phyloP scores from a whole-genome alignment of 306 rosid genomes.

The Alnus rubra region DNA sequence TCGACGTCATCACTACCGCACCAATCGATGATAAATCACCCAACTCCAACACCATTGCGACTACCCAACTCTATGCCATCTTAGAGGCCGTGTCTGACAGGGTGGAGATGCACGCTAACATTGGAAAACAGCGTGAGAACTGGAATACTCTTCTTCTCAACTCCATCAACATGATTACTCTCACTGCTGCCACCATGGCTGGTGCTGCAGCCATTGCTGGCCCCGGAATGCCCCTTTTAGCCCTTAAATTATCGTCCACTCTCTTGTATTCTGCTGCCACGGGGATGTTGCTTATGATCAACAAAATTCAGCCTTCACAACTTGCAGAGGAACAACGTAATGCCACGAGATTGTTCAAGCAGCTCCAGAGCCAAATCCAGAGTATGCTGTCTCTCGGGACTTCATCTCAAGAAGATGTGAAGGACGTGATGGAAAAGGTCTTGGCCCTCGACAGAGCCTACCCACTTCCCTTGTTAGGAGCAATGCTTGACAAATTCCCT shows the following conservation, averaged over 20 bases:
- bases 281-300: conserved; percentile 55
- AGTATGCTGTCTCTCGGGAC: conserved; percentile 34
- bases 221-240: conserved; percentile 35
- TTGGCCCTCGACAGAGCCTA: conserved; percentile 71
- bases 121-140: conserved; percentile 63
- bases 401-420: conserved; percentile 45
- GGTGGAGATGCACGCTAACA: conserved; percentile 67
- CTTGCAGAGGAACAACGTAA: conserved; percentile 83
- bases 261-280: conserved; percentile 66
- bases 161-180: conserved; percentile 79
- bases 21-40: neutral
- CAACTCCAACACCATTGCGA: neutral
- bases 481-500: conserved; percentile 76
- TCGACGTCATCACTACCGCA: neutral
- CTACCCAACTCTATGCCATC: conserved; percentile 45
- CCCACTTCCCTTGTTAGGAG: conserved; percentile 81
- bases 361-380: conserved; percentile 45
- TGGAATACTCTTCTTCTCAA: conserved; percentile 67
- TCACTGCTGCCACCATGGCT: conserved; percentile 61
- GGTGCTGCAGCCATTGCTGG: conserved; percentile 41
- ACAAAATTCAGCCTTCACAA: conserved; percentile 84
- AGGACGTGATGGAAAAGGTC: conserved; percentile 47
- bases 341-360: conserved; percentile 60
- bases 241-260: conserved; percentile 58
- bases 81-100: conserved; percentile 60